These are phyloP conservation scores for Kuraishia ogatae DNA, from an alignment of 805 yeast species.

Conservation along the genomic window DNA sequence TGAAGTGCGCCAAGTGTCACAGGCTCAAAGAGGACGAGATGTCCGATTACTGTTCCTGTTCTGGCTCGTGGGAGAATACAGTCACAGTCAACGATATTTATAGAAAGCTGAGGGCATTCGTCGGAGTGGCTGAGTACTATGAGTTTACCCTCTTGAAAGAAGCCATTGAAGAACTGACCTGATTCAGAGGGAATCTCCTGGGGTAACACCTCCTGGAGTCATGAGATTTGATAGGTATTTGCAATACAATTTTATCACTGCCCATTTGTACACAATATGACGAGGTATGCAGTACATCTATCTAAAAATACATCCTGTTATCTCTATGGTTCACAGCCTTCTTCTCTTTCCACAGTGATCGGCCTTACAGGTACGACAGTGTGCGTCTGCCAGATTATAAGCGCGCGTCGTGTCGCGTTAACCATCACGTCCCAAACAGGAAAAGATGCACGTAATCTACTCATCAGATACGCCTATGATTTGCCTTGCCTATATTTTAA, in stretches of 20 bases:
- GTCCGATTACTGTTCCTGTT: slow-evolving; percentile 73
- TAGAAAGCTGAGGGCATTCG: slow-evolving; percentile 37
- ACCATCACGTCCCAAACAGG: not conserved
- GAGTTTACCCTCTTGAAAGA: slow-evolving; percentile 48
- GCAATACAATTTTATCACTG: not conserved
- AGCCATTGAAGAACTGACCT: slow-evolving; percentile 15
- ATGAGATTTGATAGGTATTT: not conserved
- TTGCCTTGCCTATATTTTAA: not conserved
- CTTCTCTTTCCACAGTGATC: too few relatives aligned
- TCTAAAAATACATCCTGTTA: too few relatives aligned
- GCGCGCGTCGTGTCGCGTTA: not conserved
- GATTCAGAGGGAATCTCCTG: not conserved
- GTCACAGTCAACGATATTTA: slow-evolving; percentile 34
- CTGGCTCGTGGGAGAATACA: slow-evolving; percentile 75
- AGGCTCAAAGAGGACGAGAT: slow-evolving; percentile 58
- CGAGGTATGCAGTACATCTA: too few relatives aligned
- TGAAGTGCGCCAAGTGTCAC: slow-evolving; percentile 71
- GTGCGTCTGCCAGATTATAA: not conserved
- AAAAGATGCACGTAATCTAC: not conserved
- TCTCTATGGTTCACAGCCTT: too few relatives aligned
- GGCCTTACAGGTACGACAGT: not conserved
- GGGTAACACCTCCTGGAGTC: not conserved
- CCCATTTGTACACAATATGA: too few relatives aligned
- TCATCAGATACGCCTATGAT: not conserved
- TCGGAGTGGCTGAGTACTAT: slow-evolving; percentile 50